Conservation (phyloP, 352 stramenopile genomes). For the Globisporangium heterothallicum region DNA sequence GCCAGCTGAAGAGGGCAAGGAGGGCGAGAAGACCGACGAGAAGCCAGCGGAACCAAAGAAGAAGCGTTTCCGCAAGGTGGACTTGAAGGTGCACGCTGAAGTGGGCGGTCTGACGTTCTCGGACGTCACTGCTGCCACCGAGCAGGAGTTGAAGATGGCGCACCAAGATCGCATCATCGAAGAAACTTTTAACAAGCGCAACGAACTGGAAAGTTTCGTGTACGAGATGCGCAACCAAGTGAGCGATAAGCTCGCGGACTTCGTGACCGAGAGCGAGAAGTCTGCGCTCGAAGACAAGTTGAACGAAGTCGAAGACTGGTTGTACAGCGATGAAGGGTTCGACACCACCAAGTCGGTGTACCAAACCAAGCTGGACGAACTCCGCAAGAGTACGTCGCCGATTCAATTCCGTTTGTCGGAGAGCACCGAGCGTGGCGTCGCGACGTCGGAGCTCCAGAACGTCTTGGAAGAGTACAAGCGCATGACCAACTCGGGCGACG, state of each 20-base stretch:
- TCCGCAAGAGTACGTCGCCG: conserved; percentile 90
- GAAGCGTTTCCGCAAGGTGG: conserved; percentile 93
- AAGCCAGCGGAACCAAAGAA: conserved; percentile 85
- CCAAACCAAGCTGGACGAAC: conserved; percentile 91
- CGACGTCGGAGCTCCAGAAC: conserved; percentile 88
- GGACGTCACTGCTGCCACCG: conserved; percentile 64
- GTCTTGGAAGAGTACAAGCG: conserved; percentile 94
- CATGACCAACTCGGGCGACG: conserved; percentile 92
- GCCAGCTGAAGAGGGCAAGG: conserved; percentile 51
- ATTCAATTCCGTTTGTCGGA: conserved; percentile 93
- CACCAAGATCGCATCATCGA: conserved; percentile 94
- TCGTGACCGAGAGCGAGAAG: conserved; percentile 90
- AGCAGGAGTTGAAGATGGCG: conserved; percentile 94
- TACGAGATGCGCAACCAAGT: conserved; percentile 99
- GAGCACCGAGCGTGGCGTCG: conserved; percentile 81
- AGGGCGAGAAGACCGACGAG: conserved; percentile 65
- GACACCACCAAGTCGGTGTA: conserved; percentile 98
- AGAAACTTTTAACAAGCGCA: conserved; percentile 98
- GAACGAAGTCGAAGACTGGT: conserved; percentile 94
- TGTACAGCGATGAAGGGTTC: conserved; percentile 99
- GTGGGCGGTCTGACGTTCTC: conserved; percentile 49
- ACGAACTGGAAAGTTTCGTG: conserved; percentile 99
- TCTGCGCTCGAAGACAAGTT: conserved; percentile 84
- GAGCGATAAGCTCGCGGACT: conserved; percentile 73
- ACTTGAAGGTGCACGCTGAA: conserved; percentile 66